These are phyloP conservation scores for Evernia prunastri DNA, from an alignment of 495 filamentous ascomycete genomes.

Conservation along the genomic window DNA sequence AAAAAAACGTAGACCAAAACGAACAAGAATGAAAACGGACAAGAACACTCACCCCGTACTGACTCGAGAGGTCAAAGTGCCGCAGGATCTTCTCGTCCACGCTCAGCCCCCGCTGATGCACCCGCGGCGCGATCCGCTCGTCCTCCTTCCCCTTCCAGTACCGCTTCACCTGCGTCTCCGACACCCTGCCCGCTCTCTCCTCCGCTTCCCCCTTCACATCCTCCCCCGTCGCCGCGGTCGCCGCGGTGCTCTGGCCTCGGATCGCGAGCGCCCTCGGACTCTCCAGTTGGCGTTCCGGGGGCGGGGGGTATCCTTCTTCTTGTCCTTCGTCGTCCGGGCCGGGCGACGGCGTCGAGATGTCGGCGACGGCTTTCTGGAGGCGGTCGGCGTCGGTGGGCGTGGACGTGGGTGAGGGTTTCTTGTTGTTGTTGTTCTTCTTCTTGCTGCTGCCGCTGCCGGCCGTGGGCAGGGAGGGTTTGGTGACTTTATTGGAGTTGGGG, in stretches of 20 bases:
- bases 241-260: conserved; percentile 46
- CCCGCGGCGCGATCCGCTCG: conserved; percentile 49
- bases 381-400: conserved; percentile 23
- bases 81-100: conserved; percentile 80
- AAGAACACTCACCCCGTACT: conserved; percentile 90
- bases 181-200: conserved; percentile 48
- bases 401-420: conserved; percentile 47
- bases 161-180: conserved; percentile 54
- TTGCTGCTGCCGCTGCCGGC: no score
- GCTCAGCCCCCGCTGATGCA: conserved; percentile 67
- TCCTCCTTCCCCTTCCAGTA: conserved; percentile 70
- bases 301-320: conserved; percentile 38
- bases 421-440: no score
- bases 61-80: conserved; percentile 79
- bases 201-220: conserved; percentile 16
- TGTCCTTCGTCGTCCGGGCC: neutral
- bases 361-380: conserved; percentile 40
- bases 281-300: conserved; percentile 47
- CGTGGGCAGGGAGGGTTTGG: conserved; percentile 54
- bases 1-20: no score
- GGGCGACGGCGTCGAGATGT: conserved; percentile 39
- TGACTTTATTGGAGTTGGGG: conserved; percentile 57
- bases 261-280: conserved; percentile 78
- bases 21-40: no score
- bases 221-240: conserved; percentile 53